Percentiles rank a stretch among this genome's conserved stretches.
Evolutionary conservation across 176 grass and related monocot genomes (phyloP).

Genomic region (Bothriochloa decipiens): DNA sequence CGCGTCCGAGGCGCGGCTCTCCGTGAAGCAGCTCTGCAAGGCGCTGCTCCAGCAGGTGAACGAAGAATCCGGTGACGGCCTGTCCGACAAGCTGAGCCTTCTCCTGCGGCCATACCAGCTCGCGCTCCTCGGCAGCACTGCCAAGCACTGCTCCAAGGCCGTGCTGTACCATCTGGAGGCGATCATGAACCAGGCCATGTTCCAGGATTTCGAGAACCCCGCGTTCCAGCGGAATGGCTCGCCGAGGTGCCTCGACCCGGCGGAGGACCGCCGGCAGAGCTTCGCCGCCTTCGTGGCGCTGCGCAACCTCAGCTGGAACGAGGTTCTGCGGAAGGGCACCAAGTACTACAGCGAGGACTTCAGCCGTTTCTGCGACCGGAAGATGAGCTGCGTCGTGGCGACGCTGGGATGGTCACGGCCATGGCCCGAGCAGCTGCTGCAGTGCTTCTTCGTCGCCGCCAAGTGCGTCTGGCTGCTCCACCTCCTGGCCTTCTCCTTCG

Average conservation of each 20-base stretch:
- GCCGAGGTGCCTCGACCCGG: conserved; percentile 63
- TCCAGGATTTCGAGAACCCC: conserved; percentile 89
- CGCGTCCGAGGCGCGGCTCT: conserved; percentile 72
- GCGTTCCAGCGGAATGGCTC: conserved; percentile 65
- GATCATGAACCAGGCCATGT: conserved; percentile 68
- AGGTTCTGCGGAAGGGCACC: conserved; percentile 87
- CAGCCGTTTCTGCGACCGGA: conserved; percentile 84
- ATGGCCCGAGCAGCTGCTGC: conserved; percentile 88
- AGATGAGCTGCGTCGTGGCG: conserved; percentile 79
- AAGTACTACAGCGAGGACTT: conserved; percentile 84
- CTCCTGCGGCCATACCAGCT: conserved; percentile 65
- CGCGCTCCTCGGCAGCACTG: background rate
- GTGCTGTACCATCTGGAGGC: conserved; percentile 77
- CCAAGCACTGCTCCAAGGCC: conserved; percentile 55
- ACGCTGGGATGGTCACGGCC: conserved; percentile 68
- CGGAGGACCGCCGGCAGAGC: conserved; percentile 51
- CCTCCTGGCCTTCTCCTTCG: conserved; percentile 82
- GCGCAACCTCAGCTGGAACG: conserved; percentile 88
- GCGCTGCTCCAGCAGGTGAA: conserved; percentile 62
- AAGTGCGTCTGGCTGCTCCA: conserved; percentile 93
- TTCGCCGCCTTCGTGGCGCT: conserved; percentile 74
- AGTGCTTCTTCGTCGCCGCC: conserved; percentile 84
- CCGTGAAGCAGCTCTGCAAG: conserved; percentile 83
- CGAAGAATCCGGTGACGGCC: conserved; percentile 47
- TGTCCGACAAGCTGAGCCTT: conserved; percentile 63